phyloP scores from a whole-genome alignment of 169 alveolate species.

The Amoebophrya sp. region DNA sequence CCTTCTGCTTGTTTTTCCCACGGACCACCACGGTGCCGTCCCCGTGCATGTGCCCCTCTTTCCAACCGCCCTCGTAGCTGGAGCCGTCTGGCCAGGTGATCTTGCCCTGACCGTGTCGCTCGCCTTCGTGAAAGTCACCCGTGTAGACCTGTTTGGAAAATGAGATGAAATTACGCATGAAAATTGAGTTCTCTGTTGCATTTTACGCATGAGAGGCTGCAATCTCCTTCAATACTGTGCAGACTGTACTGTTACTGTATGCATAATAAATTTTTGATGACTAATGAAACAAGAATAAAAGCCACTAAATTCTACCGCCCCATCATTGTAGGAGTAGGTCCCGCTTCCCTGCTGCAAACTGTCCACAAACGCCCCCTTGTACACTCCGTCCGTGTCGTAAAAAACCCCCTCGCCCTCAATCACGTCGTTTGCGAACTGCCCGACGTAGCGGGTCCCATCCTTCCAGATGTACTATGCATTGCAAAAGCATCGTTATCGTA shows the following conservation, averaged over 20 bases:
- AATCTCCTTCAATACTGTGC: too few species aligned
- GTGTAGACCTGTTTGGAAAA: constrained; percentile 15
- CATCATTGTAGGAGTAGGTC: neutral
- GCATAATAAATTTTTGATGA: too few species aligned
- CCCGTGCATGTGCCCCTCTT: neutral
- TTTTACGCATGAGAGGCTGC: too few species aligned
- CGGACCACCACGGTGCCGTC: neutral
- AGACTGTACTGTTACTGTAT: too few species aligned
- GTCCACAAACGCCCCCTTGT: neutral
- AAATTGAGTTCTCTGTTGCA: too few species aligned
- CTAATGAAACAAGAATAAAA: too few species aligned
- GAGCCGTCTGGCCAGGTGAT: neutral
- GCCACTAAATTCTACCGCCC: neutral
- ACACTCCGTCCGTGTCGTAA: neutral
- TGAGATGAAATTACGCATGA: too few species aligned
- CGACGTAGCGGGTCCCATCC: neutral
- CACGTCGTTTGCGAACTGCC: neutral
- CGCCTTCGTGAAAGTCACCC: neutral
- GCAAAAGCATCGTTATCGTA: too few species aligned
- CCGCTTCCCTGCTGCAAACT: neutral
- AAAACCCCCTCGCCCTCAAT: neutral
- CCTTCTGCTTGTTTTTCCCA: neutral
- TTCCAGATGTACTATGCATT: too few species aligned
- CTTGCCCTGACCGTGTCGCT: neutral
- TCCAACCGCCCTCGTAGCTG: neutral